These are phyloP conservation scores for Fraxinus baroniana DNA, from an alignment of 305 asterid genomes.

Conservation along the genomic window DNA sequence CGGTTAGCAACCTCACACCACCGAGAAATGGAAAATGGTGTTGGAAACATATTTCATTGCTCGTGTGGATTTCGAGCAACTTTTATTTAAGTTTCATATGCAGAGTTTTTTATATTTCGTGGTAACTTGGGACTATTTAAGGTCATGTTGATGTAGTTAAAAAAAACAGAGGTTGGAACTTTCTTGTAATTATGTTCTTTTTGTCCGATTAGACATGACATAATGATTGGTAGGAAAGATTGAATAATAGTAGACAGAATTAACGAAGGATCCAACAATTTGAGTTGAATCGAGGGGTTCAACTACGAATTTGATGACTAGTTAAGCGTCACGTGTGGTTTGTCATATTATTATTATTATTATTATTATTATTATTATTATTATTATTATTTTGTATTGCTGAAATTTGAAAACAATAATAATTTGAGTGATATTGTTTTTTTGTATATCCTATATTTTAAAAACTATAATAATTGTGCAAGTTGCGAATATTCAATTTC, in stretches of 20 bases:
- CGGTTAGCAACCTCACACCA: not conserved
- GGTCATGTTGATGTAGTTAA: not conserved
- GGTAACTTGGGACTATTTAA: not conserved
- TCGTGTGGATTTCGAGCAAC: not conserved
- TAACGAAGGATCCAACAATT: not conserved
- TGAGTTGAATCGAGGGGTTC: too few species aligned
- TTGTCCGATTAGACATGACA: not conserved
- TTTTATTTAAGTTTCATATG: not conserved
- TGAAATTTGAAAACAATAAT: too few species aligned
- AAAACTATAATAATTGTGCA: too few species aligned
- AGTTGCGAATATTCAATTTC: too few species aligned
- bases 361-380: too few species aligned
- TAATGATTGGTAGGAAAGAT: not conserved
- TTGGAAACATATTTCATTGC: not conserved
- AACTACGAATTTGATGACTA: too few species aligned
- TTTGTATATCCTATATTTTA: too few species aligned
- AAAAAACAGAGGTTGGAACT: not conserved
- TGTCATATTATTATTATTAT: too few species aligned
- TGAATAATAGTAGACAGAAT: not conserved
- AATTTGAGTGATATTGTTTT: too few species aligned
- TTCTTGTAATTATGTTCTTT: not conserved
- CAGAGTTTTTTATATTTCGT: not conserved
- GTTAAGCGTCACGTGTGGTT: too few species aligned
- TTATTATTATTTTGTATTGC: too few species aligned
- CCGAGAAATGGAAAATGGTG: not conserved